These are phyloP conservation scores for Polygonum maritimum DNA, from an alignment of 148 eudicot genomes.

Conservation along the genomic window DNA sequence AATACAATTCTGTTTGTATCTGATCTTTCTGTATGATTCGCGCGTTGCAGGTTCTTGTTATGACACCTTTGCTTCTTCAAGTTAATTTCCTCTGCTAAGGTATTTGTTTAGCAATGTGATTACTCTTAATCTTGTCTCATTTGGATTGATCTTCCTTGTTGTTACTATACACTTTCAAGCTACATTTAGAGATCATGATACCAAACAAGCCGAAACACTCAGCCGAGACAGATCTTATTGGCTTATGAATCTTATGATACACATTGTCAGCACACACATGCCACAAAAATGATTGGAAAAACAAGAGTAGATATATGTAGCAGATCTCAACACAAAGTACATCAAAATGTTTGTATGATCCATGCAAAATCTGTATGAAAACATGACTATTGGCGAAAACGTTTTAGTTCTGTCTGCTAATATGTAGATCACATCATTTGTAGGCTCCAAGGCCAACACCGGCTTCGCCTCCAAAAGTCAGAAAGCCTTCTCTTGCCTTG, in stretches of 20 bases:
- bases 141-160: too few relatives aligned
- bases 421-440: slow-evolving; percentile 19
- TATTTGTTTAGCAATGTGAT: neutral
- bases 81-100: neutral
- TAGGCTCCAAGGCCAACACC: slow-evolving; percentile 37
- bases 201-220: neutral
- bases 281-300: neutral
- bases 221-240: neutral
- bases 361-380: neutral
- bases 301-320: neutral
- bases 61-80: neutral
- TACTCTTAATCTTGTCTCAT: neutral
- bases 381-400: neutral
- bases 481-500: slow-evolving; percentile 35
- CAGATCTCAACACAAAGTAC: neutral
- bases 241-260: neutral
- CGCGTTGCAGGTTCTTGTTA: neutral
- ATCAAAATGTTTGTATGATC: neutral
- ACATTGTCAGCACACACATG: neutral
- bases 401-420: neutral
- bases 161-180: too few relatives aligned
- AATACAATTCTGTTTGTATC: neutral
- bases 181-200: too few relatives aligned
- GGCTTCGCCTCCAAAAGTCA: slow-evolving; percentile 42
- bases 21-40: neutral